Percentiles rank a stretch among this genome's conserved stretches.
These are phyloP conservation scores for Leishmania amazonensis DNA, from an alignment of 208 protist species.

Conservation along the genomic window DNA sequence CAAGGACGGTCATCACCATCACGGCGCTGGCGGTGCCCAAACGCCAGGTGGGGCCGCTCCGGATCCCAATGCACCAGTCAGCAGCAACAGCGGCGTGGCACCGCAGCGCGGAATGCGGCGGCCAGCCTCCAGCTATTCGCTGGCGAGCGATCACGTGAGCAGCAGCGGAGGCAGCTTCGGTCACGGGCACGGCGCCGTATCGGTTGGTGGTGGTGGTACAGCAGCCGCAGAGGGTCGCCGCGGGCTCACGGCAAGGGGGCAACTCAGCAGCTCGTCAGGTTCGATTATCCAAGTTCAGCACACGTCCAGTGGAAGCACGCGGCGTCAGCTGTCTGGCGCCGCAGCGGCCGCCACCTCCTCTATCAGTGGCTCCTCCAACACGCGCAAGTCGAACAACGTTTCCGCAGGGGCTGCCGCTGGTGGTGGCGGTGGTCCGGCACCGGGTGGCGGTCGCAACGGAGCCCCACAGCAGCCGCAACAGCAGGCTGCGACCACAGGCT, in stretches of 20 bases:
- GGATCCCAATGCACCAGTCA: background rate
- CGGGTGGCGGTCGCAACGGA: conserved; percentile 4
- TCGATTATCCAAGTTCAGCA: conserved; percentile 23
- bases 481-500: conserved; percentile 4
- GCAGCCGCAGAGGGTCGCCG: conserved; percentile 10
- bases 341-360: background rate
- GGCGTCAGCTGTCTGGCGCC: conserved; percentile 4
- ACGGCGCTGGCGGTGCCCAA: background rate
- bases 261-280: background rate
- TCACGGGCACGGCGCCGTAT: background rate
- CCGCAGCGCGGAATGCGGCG: conserved; percentile 45
- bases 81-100: conserved; percentile 28
- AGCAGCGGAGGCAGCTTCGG: background rate
- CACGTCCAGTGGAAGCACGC: conserved; percentile 21
- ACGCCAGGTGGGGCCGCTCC: background rate
- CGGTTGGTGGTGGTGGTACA: conserved; percentile 8
- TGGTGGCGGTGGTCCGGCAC: conserved; percentile 3
- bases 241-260: background rate
- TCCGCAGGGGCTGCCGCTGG: background rate
- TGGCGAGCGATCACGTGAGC: conserved; percentile 24
- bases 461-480: conserved; percentile 16
- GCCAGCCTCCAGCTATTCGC: conserved; percentile 24
- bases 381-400: conserved; percentile 9
- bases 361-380: background rate
- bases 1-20: conserved; percentile 10